phyloP scores from a whole-genome alignment of 352 stramenopile genomes.

The Phytophthora syringae region DNA sequence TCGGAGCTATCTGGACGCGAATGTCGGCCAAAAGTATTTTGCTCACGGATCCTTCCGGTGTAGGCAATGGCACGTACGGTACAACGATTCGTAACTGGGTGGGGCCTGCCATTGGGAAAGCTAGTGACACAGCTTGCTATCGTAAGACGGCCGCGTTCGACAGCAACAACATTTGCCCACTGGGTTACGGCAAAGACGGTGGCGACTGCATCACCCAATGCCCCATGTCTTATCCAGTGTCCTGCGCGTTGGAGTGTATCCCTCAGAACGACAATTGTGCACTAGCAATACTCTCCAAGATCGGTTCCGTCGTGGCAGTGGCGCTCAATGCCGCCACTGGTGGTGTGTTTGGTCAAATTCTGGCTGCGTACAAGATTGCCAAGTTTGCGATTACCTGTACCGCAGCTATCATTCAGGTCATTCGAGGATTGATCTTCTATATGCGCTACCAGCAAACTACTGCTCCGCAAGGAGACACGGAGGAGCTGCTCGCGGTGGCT shows the following conservation, averaged over 20 bases:
- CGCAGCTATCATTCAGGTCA: constrained; percentile 13
- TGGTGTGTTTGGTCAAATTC: constrained; percentile 39
- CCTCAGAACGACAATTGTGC: constrained; percentile 63
- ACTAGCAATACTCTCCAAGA: constrained; percentile 38
- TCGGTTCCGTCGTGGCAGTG: constrained; percentile 29
- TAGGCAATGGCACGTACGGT: constrained; percentile 31
- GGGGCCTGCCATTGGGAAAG: constrained; percentile 13
- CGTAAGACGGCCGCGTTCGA: constrained; percentile 3
- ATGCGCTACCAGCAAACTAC: constrained; percentile 26
- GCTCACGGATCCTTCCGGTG: constrained; percentile 24
- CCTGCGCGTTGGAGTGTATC: constrained; percentile 61
- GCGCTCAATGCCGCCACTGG: constrained; percentile 35
- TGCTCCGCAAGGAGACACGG: constrained; percentile 18
- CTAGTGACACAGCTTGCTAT: constrained; percentile 29
- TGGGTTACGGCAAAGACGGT: constrained; percentile 15
- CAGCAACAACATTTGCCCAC: constrained; percentile 15
- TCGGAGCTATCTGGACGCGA: constrained; percentile 37
- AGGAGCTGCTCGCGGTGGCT: constrained; percentile 17
- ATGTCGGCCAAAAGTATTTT: constrained; percentile 20
- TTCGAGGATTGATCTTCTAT: constrained; percentile 36
- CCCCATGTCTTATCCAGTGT: constrained; percentile 59
- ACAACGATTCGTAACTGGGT: constrained; percentile 40
- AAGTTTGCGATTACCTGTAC: constrained; percentile 21
- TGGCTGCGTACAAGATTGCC: constrained; percentile 16
- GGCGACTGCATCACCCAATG: constrained; percentile 32